Conservation (phyloP, 352 stramenopile genomes). For the Globisporangium nodosum region DNA sequence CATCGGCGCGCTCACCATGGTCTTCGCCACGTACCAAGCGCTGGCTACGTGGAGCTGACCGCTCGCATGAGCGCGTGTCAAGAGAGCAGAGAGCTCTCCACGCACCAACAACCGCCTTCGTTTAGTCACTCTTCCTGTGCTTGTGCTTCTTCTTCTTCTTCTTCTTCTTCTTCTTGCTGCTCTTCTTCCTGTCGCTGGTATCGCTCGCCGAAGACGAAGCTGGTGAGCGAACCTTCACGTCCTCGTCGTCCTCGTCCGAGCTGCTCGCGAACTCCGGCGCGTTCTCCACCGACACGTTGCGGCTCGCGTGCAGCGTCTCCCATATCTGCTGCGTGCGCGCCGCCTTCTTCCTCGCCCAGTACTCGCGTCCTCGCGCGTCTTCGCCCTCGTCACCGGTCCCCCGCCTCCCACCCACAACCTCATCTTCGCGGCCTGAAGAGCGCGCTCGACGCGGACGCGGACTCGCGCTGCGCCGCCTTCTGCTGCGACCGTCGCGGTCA, state of each 20-base stretch:
- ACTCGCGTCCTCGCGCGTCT: conserved; percentile 31
- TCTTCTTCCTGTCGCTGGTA: conserved; percentile 12
- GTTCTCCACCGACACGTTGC: conserved; percentile 42
- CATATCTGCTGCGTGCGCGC: conserved; percentile 47
- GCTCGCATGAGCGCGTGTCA: neutral
- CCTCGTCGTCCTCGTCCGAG: conserved; percentile 37
- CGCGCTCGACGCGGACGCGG: neutral
- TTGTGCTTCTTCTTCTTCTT: conserved; percentile 19
- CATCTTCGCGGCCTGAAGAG: neutral
- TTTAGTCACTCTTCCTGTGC: neutral
- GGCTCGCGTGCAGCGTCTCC: conserved; percentile 33
- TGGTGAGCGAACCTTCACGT: conserved; percentile 19
- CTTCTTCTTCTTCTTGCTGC: conserved; percentile 23
- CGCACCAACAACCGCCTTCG: neutral
- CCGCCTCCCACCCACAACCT: neutral
- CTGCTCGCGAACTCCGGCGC: conserved; percentile 34
- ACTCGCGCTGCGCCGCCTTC: neutral
- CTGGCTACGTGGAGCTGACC: conserved; percentile 37
- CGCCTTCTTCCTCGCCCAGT: conserved; percentile 55
- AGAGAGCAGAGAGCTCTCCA: neutral
- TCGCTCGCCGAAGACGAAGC: conserved; percentile 3
- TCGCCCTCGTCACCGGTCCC: neutral
- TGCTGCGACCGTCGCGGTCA: neutral
- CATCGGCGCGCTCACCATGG: conserved; percentile 51
- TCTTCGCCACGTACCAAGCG: conserved; percentile 56